phyloP scores from a whole-genome alignment of 805 yeast species.

The Yamadazyma tumulicola region DNA sequence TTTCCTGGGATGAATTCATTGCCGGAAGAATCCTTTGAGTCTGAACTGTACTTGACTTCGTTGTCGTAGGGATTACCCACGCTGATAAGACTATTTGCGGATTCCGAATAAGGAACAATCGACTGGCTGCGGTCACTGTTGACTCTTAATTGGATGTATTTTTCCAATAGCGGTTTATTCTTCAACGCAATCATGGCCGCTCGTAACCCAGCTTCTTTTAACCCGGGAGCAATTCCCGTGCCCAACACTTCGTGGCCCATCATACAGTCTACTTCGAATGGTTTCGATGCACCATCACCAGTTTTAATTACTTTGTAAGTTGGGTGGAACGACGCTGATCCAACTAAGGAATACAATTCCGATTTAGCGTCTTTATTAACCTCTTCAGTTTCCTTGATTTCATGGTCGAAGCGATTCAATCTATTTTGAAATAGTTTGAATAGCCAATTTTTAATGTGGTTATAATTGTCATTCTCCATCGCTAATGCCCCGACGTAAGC shows the following conservation, averaged over 20 bases:
- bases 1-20: not conserved
- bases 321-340: slow-evolving; percentile 66
- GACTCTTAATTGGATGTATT: slow-evolving; percentile 54
- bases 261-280: slow-evolving; percentile 61
- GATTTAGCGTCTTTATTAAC: slow-evolving; percentile 70
- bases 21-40: not conserved
- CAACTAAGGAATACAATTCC: slow-evolving; percentile 73
- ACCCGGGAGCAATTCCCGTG: slow-evolving; percentile 63
- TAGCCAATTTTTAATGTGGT: slow-evolving; percentile 57
- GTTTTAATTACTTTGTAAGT: slow-evolving; percentile 47
- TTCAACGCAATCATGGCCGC: slow-evolving; percentile 82
- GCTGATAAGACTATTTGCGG: not conserved
- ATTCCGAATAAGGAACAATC: not conserved
- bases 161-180: slow-evolving; percentile 57
- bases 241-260: slow-evolving; percentile 69
- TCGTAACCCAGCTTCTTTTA: slow-evolving; percentile 73
- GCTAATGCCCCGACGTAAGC: slow-evolving; percentile 88
- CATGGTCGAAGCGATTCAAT: slow-evolving; percentile 28
- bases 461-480: slow-evolving; percentile 51
- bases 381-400: slow-evolving; percentile 31
- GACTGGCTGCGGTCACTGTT: slow-evolving; percentile 15
- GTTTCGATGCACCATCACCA: slow-evolving; percentile 46
- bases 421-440: slow-evolving; percentile 47
- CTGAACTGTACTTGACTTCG: not conserved
- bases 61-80: not conserved